Conservation (phyloP, 73 alveolate genomes). For the Effrenium voratum region DNA sequence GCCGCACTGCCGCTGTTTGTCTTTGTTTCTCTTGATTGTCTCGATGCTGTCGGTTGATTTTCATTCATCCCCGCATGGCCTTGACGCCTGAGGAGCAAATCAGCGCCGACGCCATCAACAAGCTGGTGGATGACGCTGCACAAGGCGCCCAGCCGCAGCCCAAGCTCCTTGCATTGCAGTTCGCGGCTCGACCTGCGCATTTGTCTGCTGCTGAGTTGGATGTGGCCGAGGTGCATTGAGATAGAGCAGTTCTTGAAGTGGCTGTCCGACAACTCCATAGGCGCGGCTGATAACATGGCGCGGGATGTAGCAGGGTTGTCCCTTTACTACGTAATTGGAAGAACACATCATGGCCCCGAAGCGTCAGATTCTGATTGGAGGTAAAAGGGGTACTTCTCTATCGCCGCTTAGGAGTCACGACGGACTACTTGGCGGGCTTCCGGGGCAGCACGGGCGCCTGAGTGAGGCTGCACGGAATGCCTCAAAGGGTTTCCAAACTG, state of each 20-base stretch:
- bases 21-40: no score
- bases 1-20: no score
- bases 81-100: constrained; percentile 12
- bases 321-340: no score
- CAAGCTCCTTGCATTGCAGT: not conserved
- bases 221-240: constrained; percentile 2
- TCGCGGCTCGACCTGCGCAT: not conserved
- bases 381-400: no score
- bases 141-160: constrained; percentile 10
- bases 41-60: no score
- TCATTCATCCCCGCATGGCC: no score
- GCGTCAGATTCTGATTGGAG: no score
- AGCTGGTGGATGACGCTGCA: constrained; percentile 40
- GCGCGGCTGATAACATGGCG: not conserved
- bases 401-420: no score
- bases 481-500: not conserved
- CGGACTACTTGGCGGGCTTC: constrained; percentile 66
- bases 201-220: no score
- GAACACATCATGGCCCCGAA: no score
- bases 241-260: constrained; percentile 45
- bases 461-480: not conserved
- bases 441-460: constrained; percentile 6
- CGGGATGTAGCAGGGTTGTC: no score
- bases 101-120: constrained; percentile 53
- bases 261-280: constrained; percentile 29